A percentile compares a stretch with the other conserved stretches of the same genome.
Conservation (phyloP, 2,329 filamentous ascomycete genomes). For the Aspergillus sp. region DNA sequence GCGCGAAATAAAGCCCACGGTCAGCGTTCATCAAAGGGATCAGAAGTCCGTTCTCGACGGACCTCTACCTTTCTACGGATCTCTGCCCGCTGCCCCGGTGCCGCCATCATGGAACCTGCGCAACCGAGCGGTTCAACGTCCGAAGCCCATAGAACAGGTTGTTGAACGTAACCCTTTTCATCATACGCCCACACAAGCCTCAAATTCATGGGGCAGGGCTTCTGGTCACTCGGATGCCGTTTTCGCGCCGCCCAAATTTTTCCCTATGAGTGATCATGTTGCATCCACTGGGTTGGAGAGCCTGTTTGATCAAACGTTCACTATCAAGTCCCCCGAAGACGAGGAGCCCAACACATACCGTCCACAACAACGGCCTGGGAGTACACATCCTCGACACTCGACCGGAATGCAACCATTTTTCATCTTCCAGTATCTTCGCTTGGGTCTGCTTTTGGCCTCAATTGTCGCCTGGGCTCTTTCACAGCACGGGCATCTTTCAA, state of each 20-base stretch:
- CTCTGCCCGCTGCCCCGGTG: slow-evolving; percentile 39
- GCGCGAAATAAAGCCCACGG: slow-evolving; percentile 28
- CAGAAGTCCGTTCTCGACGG: slow-evolving; percentile 29
- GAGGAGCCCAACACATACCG: slow-evolving; percentile 21
- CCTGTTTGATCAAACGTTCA: slow-evolving; percentile 47
- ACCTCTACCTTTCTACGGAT: slow-evolving; percentile 45
- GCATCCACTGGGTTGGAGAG: slow-evolving; percentile 47
- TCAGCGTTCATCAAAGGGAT: slow-evolving; percentile 30
- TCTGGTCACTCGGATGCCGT: slow-evolving; percentile 23
- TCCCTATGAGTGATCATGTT: slow-evolving; percentile 40
- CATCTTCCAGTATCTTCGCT: slow-evolving; percentile 28
- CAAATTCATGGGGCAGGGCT: slow-evolving; percentile 20
- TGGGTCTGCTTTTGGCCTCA: slow-evolving; percentile 29
- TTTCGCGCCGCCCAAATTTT: slow-evolving; percentile 48
- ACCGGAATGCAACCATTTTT: slow-evolving; percentile 16
- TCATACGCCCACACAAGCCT: slow-evolving; percentile 25
- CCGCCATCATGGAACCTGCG: slow-evolving; percentile 42
- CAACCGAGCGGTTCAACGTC: slow-evolving; percentile 25
- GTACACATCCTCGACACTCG: slow-evolving; percentile 4
- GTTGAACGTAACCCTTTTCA: slow-evolving; percentile 40
- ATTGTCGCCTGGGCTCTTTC: slow-evolving; percentile 33
- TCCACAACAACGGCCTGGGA: slow-evolving; percentile 9
- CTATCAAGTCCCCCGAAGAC: slow-evolving; percentile 32
- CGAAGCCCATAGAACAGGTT: slow-evolving; percentile 34
- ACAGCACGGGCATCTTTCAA: slow-evolving; percentile 26